Base-by-base conservation (phyloP, 1,284 basidiomycete genomes). In the Tausonia pullulans region DNA sequence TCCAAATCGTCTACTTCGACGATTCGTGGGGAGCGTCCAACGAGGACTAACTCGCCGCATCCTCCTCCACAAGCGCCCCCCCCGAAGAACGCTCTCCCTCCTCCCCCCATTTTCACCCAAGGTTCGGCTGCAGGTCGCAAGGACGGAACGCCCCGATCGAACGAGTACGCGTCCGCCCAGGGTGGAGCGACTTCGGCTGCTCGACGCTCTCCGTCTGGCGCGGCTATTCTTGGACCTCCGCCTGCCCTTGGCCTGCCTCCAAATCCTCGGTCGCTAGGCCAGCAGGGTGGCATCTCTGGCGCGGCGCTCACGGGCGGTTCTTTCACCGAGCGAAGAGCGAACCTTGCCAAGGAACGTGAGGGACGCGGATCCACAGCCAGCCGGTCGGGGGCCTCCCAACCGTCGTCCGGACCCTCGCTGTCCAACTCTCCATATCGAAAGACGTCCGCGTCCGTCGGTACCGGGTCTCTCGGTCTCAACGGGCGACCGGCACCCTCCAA, bases 321-420 rank as follows among this genome's bases (percentile, higher is more conserved):
- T 1, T 66, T 66, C 52, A 62, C 61, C 10, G 65, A 66, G 27
- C 50, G 60, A 27, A 13, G 65, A 13, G 61, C 65, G 4, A 43
- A 16, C 6, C 65, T 58, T 14, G 61, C 61, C 13, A 41, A 50
- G 14, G 65, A 66, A 49, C 56, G 65, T 2, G 57, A 63, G 40
- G 50, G 27, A 27, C 27, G 27, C 27, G 27, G 27, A 27, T 27
- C 27, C 27, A 27, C 27, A 27, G 27, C 27, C 27, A 27, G 55
- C 7, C 52, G 59, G 0, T 53, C 57, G 3, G 54, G 50, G 0
- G 44, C 62, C 13, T 39, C 46, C 3, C 41, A 4, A 56, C 52
- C 53, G 46, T 45, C 52, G 14, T 39, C 61, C n/a, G 27, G 27
- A 27, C 27, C 27, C 52, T 40, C 58, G n/a, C 27, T 16, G 43